phyloP scores from a whole-genome alignment of 768 basidiomycete species.

The Russula griseocarnosa region DNA sequence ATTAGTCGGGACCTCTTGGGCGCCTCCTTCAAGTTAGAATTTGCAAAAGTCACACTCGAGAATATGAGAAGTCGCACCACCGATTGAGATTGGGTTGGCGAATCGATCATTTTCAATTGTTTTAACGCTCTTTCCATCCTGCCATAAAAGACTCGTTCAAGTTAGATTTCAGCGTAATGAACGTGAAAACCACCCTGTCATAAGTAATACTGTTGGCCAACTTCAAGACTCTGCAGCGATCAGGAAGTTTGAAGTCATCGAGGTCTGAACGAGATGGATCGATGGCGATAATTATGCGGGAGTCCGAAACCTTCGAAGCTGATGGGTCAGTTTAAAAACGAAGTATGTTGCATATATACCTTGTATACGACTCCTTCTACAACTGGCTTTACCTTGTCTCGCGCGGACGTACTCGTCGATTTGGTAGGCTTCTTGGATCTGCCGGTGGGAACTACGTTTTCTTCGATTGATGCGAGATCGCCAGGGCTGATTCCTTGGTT shows the following conservation, averaged over 20 bases:
- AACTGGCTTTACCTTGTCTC: slow-evolving; percentile 30
- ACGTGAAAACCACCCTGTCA: slow-evolving; percentile 52
- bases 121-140: slow-evolving; percentile 88
- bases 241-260: slow-evolving; percentile 75
- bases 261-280: slow-evolving; percentile 56
- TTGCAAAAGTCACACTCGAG: background rate
- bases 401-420: slow-evolving; percentile 41
- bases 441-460: slow-evolving; percentile 47
- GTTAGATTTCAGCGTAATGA: background rate
- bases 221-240: slow-evolving; percentile 80
- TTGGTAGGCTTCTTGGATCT: slow-evolving; percentile 44
- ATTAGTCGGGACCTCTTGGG: slow-evolving; percentile 45
- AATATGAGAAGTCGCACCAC: slow-evolving; percentile 5
- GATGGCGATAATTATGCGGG: slow-evolving; percentile 75
- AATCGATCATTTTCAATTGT: slow-evolving; percentile 44
- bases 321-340: background rate
- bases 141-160: slow-evolving; percentile 4
- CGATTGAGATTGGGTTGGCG: slow-evolving; percentile 23
- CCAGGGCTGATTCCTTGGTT: slow-evolving; percentile 56
- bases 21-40: slow-evolving; percentile 33
- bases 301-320: slow-evolving; percentile 64
- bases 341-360: slow-evolving; percentile 36
- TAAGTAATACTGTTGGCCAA: slow-evolving; percentile 91
- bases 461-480: slow-evolving; percentile 83
- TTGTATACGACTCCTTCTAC: slow-evolving; percentile 87